phyloP scores from a whole-genome alignment of 2,329 filamentous ascomycete species.

The Xylariaceae sp. region DNA sequence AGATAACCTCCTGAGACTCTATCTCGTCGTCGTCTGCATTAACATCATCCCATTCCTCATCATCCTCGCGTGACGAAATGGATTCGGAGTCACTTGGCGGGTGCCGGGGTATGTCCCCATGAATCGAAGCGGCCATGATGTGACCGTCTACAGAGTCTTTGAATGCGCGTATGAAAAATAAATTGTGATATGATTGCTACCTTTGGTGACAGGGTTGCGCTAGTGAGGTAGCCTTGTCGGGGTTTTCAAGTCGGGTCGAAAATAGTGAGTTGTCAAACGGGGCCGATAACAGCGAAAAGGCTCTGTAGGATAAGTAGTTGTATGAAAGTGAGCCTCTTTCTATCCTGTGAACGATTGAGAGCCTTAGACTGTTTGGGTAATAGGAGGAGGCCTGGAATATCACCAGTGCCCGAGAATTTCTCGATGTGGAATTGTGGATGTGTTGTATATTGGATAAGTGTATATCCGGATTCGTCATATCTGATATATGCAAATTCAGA shows the following conservation, averaged over 20 bases:
- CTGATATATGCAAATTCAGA: neutral
- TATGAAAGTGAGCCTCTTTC: no score
- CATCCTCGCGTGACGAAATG: slow-evolving; percentile 31
- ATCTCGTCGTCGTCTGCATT: slow-evolving; percentile 56
- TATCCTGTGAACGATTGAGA: no score
- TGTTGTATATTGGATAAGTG: slow-evolving; percentile 13
- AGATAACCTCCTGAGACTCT: slow-evolving; percentile 57
- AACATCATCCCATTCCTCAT: slow-evolving; percentile 49
- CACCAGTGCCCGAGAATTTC: slow-evolving; percentile 21
- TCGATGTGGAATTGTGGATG: slow-evolving; percentile 19
- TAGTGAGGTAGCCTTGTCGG: neutral
- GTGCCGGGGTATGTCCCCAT: neutral
- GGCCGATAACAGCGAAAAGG: no score
- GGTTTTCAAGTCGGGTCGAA: neutral
- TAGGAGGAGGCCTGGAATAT: slow-evolving; percentile 19
- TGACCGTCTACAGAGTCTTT: no score
- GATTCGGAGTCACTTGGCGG: slow-evolving; percentile 31
- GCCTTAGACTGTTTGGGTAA: slow-evolving; percentile 4
- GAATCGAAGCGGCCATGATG: slow-evolving; percentile 8
- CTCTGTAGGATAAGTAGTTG: no score
- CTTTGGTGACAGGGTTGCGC: neutral
- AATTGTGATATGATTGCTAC: neutral
- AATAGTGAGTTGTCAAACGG: no score
- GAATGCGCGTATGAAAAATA: no score
- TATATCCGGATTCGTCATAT: slow-evolving; percentile 6